Evolutionary conservation across 768 basidiomycete genomes (phyloP).

Genomic region (Leccinum sublutescens): DNA sequence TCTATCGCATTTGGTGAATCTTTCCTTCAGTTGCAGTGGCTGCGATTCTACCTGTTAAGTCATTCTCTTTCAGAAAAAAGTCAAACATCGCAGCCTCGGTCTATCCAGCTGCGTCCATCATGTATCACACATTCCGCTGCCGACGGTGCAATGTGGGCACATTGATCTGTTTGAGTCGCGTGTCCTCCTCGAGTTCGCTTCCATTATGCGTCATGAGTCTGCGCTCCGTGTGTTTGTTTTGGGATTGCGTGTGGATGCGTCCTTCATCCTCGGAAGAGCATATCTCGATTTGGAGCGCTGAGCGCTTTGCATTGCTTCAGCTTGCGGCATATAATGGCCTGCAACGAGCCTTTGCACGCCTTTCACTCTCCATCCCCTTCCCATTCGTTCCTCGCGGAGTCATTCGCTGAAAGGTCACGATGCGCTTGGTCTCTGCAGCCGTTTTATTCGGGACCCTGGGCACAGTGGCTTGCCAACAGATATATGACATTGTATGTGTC

Average conservation of each 20-base stretch:
- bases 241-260: not conserved
- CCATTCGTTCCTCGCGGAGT: not conserved
- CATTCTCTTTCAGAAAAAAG: not conserved
- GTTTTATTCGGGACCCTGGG: constrained; percentile 20
- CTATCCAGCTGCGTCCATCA: not conserved
- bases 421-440: constrained; percentile 18
- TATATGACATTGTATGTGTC: constrained; percentile 49
- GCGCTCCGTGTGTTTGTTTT: not conserved
- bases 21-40: not conserved
- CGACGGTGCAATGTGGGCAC: not conserved
- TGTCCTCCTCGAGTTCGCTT: not conserved
- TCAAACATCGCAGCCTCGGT: not conserved
- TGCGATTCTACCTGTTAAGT: not conserved
- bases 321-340: constrained; percentile 18
- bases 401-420: constrained; percentile 1
- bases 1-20: not conserved
- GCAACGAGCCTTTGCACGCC: not conserved
- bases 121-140: not conserved
- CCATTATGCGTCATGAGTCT: not conserved
- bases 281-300: constrained; percentile 6
- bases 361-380: constrained; percentile 1
- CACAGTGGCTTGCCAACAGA: constrained; percentile 44
- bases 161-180: not conserved
- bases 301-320: not conserved
- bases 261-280: constrained; percentile 2